These are phyloP conservation scores for Saccharomycopsis lassenensis DNA, from an alignment of 805 yeast species.

Conservation along the genomic window DNA sequence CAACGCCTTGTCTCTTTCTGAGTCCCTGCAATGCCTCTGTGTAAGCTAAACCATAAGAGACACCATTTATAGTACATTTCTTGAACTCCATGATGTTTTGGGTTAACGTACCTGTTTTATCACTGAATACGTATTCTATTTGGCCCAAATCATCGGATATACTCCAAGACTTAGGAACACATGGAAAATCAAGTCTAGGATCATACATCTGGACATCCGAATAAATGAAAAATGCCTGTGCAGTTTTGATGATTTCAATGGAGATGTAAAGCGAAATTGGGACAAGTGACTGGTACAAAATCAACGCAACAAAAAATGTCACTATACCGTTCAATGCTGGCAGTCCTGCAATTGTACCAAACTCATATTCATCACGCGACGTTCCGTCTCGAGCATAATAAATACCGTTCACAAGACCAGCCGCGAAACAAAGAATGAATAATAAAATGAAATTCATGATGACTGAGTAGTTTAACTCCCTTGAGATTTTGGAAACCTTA, in stretches of 20 bases:
- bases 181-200: conserved; percentile 57
- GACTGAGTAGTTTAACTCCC: conserved; percentile 58
- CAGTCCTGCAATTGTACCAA: conserved; percentile 44
- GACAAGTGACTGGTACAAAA: conserved; percentile 65
- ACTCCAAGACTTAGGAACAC: conserved; percentile 75
- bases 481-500: conserved; percentile 53
- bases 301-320: conserved; percentile 60
- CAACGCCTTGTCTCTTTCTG: conserved; percentile 53
- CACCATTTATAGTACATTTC: conserved; percentile 61
- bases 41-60: conserved; percentile 61
- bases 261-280: conserved; percentile 75
- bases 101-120: conserved; percentile 76
- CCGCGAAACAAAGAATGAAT: conserved; percentile 53
- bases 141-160: conserved; percentile 80
- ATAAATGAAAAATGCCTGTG: conserved; percentile 66
- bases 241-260: conserved; percentile 67
- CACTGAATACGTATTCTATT: conserved; percentile 71
- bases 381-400: conserved; percentile 34
- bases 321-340: conserved; percentile 58
- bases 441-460: conserved; percentile 49
- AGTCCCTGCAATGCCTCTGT: conserved; percentile 71
- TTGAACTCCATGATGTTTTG: conserved; percentile 78
- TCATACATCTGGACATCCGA: conserved; percentile 64
- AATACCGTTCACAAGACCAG: conserved; percentile 63
- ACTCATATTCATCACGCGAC: conserved; percentile 49